Evolutionary conservation across 2,329 filamentous ascomycete species (phyloP).

Genomic region (Seiridium unicorne): DNA sequence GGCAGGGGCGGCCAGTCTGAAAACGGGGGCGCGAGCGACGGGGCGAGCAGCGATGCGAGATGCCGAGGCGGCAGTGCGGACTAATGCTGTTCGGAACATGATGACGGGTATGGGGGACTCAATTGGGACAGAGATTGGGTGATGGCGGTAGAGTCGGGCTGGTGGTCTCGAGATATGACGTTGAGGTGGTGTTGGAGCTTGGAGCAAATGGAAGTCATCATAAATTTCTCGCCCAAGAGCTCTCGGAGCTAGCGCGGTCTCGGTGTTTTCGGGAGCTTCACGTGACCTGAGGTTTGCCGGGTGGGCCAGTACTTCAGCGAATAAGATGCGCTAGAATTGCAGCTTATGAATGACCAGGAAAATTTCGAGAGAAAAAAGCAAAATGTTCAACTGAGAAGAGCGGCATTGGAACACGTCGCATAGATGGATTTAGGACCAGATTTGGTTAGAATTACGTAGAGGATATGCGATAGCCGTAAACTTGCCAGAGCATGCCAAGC

Average conservation of each 20-base stretch:
- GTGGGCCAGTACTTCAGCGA: background rate
- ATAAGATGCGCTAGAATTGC: background rate
- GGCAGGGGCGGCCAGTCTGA: slow-evolving; percentile 54
- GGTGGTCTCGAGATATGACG: slow-evolving; percentile 9
- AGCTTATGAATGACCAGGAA: background rate
- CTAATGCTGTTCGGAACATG: slow-evolving; percentile 89
- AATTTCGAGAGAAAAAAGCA: background rate
- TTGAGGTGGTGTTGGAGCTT: slow-evolving; percentile 8
- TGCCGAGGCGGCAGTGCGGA: slow-evolving; percentile 69
- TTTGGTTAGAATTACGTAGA: no score
- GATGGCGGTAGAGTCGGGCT: background rate
- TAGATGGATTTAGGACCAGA: no score
- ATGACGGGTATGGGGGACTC: slow-evolving; percentile 30
- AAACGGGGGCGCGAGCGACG: slow-evolving; percentile 51
- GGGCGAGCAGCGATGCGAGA: slow-evolving; percentile 57
- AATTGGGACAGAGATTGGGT: slow-evolving; percentile 9
- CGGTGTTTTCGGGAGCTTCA: background rate
- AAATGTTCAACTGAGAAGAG: no score
- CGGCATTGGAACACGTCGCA: no score
- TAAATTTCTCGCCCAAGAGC: slow-evolving; percentile 31
- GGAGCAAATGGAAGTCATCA: slow-evolving; percentile 23
- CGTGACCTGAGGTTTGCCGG: slow-evolving; percentile 1
- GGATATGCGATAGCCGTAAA: background rate
- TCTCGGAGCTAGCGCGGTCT: slow-evolving; percentile 7
- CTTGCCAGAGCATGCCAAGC: no score